Conservation (phyloP, 2,329 filamentous ascomycete genomes). For the Fusarium sp. region DNA sequence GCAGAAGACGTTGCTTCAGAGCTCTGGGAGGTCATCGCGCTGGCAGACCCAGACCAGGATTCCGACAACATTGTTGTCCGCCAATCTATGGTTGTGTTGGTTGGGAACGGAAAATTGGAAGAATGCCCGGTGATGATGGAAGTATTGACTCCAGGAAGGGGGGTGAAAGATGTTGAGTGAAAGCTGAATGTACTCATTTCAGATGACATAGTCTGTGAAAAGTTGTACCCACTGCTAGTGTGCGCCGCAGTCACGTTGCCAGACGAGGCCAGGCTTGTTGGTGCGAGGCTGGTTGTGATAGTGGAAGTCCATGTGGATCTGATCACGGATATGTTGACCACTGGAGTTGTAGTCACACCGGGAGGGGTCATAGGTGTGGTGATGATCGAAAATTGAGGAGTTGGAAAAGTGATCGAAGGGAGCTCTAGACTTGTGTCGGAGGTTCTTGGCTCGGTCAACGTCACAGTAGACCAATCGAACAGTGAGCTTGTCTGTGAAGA, state of each 20-base stretch:
- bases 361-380: constrained; percentile 28
- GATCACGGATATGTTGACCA: constrained; percentile 9
- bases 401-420: constrained; percentile 18
- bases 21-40: background rate
- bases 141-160: constrained; percentile 23
- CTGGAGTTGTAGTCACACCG: constrained; percentile 12
- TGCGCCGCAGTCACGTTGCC: constrained; percentile 17
- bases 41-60: background rate
- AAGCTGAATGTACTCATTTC: constrained; percentile 4
- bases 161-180: constrained; percentile 3
- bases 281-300: constrained; percentile 27
- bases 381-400: constrained; percentile 19
- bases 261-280: constrained; percentile 14
- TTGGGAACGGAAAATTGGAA: constrained; percentile 34
- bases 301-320: constrained; percentile 32
- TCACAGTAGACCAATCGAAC: constrained; percentile 38
- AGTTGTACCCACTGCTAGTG: constrained; percentile 32
- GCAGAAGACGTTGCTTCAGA: constrained; percentile 2
- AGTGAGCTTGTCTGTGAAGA: constrained; percentile 10
- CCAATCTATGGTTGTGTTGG: constrained; percentile 28
- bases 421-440: background rate
- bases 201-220: constrained; percentile 14
- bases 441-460: constrained; percentile 17
- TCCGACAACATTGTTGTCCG: constrained; percentile 7
- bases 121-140: constrained; percentile 22